Evolutionary conservation across 2,329 filamentous ascomycete species (phyloP).

Genomic region (Bipolaris victoriae): DNA sequence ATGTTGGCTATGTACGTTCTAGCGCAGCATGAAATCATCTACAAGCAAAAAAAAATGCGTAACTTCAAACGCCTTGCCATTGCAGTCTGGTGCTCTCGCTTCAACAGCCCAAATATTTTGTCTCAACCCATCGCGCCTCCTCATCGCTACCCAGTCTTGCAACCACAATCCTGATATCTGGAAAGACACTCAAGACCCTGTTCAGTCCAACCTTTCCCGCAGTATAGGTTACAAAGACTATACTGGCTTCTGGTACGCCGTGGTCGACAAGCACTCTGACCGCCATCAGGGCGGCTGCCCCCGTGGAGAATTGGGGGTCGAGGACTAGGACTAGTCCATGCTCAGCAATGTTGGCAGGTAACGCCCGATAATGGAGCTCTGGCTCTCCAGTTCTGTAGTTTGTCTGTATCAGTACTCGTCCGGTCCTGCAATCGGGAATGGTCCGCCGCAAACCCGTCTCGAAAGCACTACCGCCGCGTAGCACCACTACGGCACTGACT

Average conservation of each 20-base stretch:
- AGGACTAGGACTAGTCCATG: conserved; percentile 85
- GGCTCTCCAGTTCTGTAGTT: conserved; percentile 75
- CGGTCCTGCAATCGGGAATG: conserved; percentile 89
- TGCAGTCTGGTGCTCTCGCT: not conserved
- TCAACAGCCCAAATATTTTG: conserved; percentile 86
- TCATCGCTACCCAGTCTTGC: conserved; percentile 80
- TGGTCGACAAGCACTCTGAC: conserved; percentile 96
- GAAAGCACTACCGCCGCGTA: conserved; percentile 86
- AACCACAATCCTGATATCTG: conserved; percentile 83
- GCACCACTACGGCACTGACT: conserved; percentile 74
- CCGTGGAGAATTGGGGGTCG: conserved; percentile 93
- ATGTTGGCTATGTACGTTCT: conserved; percentile 17
- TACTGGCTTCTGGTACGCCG: conserved; percentile 80
- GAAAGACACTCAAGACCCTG: conserved; percentile 85
- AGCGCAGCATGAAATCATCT: conserved; percentile 6
- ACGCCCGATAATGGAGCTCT: conserved; percentile 85
- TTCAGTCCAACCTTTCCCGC: conserved; percentile 85
- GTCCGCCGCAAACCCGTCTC: conserved; percentile 88
- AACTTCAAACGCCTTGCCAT: not conserved
- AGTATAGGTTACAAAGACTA: conserved; percentile 92
- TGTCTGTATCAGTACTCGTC: conserved; percentile 88
- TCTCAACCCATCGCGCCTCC: conserved; percentile 89
- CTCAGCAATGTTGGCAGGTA: conserved; percentile 71
- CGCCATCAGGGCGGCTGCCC: conserved; percentile 87
- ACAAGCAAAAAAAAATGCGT: conserved; percentile 4